Base-by-base conservation (phyloP, 116 monocot species). In the Trichopus zeylanicus region DNA sequence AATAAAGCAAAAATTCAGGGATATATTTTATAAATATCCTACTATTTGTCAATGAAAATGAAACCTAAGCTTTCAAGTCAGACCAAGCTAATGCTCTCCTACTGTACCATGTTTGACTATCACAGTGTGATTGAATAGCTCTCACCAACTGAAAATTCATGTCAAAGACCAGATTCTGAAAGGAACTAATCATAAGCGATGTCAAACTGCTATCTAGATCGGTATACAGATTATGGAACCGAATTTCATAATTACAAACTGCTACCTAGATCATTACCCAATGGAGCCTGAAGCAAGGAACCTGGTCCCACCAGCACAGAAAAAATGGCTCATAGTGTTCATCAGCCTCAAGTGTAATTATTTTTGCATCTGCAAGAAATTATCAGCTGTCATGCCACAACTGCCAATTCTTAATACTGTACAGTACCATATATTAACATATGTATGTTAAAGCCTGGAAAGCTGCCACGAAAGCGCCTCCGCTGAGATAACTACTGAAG, bases 231-330 rank as follows among this genome's bases (percentile, higher is more conserved):
- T 42, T 16, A 12, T 13, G n/a, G n/a, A n/a, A n/a, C n/a, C n/a
- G n/a, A n/a, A 46, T 27, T 49, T 23, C 39, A 48, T 58, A 82
- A 88, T 85, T 82, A 93, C 93, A 70, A 71, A 57, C 72, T 88
- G 58, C 82, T 82, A 73, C 51, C 73, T 7, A 48, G 65, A 35
- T 78, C 72, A 75, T 80, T 69, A 70, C 86, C 83, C 37, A 80
- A 26, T 57, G 93, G 86, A 72, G 93, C 93, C 58, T 89, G 89
- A 60, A 93, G 86, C 62, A 89, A 70, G n/a, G 93, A 82, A 66
- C 85, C 85, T 51, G 77, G 86, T 19, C 89, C 93, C 48, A 86
- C 78, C 93, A 89, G 78, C 60, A 59, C 52, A 65, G 16, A 42
- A 15, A 42, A 42, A 8, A 13, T 42, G 7, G 3, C 42, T 42